phyloP scores from a whole-genome alignment of 2,329 filamentous ascomycete genomes.

The Colletotrichum noveboracense region DNA sequence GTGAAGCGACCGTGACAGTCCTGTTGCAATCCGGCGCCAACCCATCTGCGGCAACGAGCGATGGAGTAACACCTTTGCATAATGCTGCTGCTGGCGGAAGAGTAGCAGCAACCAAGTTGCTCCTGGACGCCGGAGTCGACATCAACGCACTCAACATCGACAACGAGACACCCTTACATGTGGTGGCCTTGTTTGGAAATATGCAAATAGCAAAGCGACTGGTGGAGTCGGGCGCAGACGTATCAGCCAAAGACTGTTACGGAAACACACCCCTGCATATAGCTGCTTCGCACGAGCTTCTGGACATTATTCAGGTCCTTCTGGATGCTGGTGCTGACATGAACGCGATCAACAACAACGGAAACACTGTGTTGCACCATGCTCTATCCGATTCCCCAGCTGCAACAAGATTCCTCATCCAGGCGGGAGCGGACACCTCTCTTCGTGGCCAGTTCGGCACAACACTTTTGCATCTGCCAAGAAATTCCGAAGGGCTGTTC shows the following conservation, averaged over 20 bases:
- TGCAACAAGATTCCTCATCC: not conserved
- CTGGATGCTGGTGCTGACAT: not conserved
- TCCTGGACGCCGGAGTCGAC: not conserved
- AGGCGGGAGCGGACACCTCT: not conserved
- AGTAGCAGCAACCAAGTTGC: not conserved
- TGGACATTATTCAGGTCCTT: not conserved
- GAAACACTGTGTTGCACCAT: not conserved
- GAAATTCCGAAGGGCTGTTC: not conserved
- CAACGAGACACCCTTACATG: not conserved
- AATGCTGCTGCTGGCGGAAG: not conserved
- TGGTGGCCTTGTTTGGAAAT: not conserved
- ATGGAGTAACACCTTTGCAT: not conserved
- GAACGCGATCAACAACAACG: not conserved
- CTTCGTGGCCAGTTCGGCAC: not conserved
- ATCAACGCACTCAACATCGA: not conserved
- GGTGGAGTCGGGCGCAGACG: not conserved
- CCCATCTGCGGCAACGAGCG: not conserved
- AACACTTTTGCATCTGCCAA: not conserved
- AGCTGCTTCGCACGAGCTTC: not conserved
- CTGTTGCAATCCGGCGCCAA: not conserved
- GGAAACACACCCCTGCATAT: not conserved
- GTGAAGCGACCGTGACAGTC: not conserved
- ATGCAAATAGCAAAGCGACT: not conserved
- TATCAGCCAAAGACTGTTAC: not conserved
- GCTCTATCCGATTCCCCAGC: not conserved